These are phyloP conservation scores for Vaccinium darrowii DNA, from an alignment of 148 eudicot species.

Conservation along the genomic window DNA sequence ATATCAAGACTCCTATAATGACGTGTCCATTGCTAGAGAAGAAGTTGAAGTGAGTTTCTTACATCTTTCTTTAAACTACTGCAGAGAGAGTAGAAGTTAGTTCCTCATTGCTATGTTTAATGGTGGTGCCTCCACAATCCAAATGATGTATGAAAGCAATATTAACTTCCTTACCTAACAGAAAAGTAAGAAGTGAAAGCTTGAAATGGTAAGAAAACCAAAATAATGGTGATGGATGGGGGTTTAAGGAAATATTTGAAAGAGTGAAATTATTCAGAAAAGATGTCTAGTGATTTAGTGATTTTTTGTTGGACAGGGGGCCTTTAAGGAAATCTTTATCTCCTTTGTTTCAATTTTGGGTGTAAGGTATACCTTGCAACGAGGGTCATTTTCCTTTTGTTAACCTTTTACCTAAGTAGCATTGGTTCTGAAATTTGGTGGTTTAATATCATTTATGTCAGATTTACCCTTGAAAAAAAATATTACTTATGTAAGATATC, in stretches of 20 bases:
- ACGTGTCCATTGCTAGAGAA: slow-evolving; percentile 75
- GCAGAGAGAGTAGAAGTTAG: neutral
- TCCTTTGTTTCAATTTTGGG: slow-evolving; percentile 1
- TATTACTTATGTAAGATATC: too few species aligned
- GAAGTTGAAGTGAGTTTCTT: slow-evolving; percentile 59
- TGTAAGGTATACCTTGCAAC: neutral
- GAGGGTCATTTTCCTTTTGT: neutral
- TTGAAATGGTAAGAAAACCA: neutral
- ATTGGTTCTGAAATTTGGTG: neutral
- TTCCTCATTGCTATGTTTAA: neutral
- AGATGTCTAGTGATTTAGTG: neutral
- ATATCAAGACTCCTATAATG: slow-evolving; percentile 87
- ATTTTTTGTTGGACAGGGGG: neutral
- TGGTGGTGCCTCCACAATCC: neutral
- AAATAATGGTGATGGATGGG: neutral
- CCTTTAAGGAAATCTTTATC: too few species aligned
- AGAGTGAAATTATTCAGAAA: neutral
- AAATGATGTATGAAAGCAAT: neutral
- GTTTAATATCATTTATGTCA: neutral
- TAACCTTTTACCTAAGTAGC: neutral
- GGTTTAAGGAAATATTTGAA: neutral
- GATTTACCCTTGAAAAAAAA: too few species aligned
- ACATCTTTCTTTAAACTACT: neutral
- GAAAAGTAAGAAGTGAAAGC: neutral
- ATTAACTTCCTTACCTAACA: neutral